Evolutionary conservation across 2,329 filamentous ascomycete species (phyloP), one percentile per base, ranked within the genome.

Genomic region (Exophiala sideris): DNA sequence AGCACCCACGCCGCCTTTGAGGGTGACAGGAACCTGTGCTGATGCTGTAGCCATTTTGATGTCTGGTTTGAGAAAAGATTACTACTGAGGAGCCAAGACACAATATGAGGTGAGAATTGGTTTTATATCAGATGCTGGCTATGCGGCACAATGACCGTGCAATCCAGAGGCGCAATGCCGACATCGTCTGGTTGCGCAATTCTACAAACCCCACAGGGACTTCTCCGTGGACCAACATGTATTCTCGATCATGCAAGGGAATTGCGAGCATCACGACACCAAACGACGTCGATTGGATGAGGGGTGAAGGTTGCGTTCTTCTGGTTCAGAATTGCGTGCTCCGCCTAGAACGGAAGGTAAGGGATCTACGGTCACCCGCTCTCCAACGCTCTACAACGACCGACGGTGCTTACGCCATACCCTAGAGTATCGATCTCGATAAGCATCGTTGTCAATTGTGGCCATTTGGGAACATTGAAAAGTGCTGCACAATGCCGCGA

Each of bases 251-350:
- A 29, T 21, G 1, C 21, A 24, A n/a, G 41, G 41, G 12, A 2
- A 29, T 3, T 12, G 41, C 18, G 29, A n/a, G 21, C 14, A 21
- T n/a, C 10, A 10, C 14, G 16, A 4, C 10, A 20, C 29, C 16
- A 3, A 32, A 24, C 34, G 45, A 14, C 14, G n/a, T 14, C 32
- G 10, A 47, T 47, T 47, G 45, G 45, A 32, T 47, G 45, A 24
- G 34, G 48, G 42, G 24, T 14, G 36, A 14, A 33, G 12, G 39
- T 48, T 53, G 51, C 57, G 57, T 29, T 38, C 51, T 60, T 57
- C 51, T 50, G 33, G 20, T 24, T 45, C n/a, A 20, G 38, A 42
- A 57, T 60, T 60, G 54, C 57, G 57, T 60, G 57, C 57, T 60
- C 47, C 20, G 32, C 52, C 41, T n/a, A 45, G 56, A 47, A 41